Percentiles rank a stretch among this genome's conserved stretches.
Conservation (phyloP, 2,329 filamentous ascomycete genomes). For the Neonectria neomacrospora region DNA sequence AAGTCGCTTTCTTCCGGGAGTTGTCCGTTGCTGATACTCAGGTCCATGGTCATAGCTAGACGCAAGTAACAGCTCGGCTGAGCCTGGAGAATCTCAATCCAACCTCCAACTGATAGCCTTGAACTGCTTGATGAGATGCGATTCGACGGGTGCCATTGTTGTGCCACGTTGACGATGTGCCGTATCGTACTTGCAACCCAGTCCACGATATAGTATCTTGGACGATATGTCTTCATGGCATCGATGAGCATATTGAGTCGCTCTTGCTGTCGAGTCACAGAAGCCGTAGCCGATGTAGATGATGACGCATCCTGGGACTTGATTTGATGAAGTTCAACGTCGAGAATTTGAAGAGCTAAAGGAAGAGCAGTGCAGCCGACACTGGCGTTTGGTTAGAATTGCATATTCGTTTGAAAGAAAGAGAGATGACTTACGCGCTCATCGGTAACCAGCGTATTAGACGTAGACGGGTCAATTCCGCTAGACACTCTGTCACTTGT, state of each 20-base stretch:
- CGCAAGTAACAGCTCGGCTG: constrained; percentile 36
- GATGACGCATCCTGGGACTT: background rate
- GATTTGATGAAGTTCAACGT: constrained; percentile 36
- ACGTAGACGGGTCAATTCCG: constrained; percentile 33
- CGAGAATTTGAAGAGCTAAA: constrained; percentile 38
- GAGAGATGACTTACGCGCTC: constrained; percentile 35
- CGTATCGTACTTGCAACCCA: constrained; percentile 39
- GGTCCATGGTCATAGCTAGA: constrained; percentile 38
- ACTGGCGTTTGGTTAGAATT: background rate
- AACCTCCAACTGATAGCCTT: constrained; percentile 19
- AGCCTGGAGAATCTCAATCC: constrained; percentile 34
- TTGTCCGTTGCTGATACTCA: constrained; percentile 41
- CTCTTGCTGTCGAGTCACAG: constrained; percentile 31
- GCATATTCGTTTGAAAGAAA: fast-evolving
- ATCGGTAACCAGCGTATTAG: constrained; percentile 40
- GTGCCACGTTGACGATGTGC: constrained; percentile 35
- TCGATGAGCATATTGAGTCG: constrained; percentile 37
- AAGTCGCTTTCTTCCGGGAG: constrained; percentile 41
- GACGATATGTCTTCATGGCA: constrained; percentile 38
- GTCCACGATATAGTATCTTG: constrained; percentile 40
- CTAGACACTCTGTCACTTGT: constrained; percentile 35
- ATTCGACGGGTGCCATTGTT: constrained; percentile 20
- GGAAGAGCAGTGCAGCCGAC: constrained; percentile 41
- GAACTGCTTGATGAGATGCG: background rate
- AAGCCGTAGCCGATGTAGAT: background rate